Conservation (phyloP, 208 protist genomes). For the Trypanosoma melophagium region DNA sequence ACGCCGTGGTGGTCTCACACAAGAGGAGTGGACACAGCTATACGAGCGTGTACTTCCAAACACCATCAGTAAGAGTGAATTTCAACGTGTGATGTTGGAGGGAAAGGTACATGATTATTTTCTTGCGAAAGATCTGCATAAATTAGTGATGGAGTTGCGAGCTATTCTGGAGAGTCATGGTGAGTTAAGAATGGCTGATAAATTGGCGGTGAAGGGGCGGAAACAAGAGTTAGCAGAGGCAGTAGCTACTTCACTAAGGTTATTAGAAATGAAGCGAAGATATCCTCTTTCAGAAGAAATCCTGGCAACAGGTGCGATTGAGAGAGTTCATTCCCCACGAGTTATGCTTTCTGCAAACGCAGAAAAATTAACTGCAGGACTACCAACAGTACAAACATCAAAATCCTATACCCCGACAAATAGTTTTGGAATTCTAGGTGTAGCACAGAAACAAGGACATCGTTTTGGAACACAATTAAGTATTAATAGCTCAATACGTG, state of each 20-base stretch:
- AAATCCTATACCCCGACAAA: background rate
- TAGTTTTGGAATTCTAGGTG: constrained; percentile 13
- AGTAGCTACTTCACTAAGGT: constrained; percentile 41
- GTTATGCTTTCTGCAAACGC: background rate
- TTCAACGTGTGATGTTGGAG: constrained; percentile 38
- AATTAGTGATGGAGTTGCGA: constrained; percentile 66
- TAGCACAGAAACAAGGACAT: constrained; percentile 1
- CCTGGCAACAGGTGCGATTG: background rate
- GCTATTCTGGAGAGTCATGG: constrained; percentile 71
- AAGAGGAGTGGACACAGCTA: constrained; percentile 56
- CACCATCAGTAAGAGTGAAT: constrained; percentile 44
- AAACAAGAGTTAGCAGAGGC: constrained; percentile 56
- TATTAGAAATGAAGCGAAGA: constrained; percentile 29
- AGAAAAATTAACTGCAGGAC: background rate
- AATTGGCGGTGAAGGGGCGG: constrained; percentile 40
- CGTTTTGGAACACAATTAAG: too few species aligned
- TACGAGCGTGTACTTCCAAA: constrained; percentile 65
- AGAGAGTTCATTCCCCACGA: background rate
- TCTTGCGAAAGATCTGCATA: constrained; percentile 63
- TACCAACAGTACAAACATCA: background rate
- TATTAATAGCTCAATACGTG: background rate
- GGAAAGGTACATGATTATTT: constrained; percentile 57
- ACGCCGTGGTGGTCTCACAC: constrained; percentile 23
- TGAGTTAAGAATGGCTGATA: constrained; percentile 48
- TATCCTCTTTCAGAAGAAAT: background rate